Evolutionary conservation across 1,284 basidiomycete genomes (phyloP), one percentile per base, ranked within the genome.

Genomic region (Sanghuangporus weigelae): DNA sequence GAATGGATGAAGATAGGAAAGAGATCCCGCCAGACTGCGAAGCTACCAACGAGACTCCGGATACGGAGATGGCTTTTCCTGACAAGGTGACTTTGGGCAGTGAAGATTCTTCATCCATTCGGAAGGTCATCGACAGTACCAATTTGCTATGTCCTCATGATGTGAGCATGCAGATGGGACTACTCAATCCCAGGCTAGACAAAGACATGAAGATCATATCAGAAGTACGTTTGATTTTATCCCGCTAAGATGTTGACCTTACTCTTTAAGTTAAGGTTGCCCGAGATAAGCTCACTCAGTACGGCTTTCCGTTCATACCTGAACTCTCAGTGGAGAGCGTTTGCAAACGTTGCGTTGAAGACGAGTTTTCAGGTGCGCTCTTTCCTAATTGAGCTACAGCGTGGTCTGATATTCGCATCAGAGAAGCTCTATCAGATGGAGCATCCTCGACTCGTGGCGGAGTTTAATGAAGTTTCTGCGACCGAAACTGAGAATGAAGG

Each of bases 351-450:
- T 93, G 91, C 71, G 82, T 89, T 4, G 71, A 76, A 51, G 73
- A 73, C 16, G 75, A 77, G n/a, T 90, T 90, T 73, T 72, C 71
- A 67, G 90, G 91, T 87, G 69, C 60, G 73, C 68, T n/a, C 36
- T 50, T n/a, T 21, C 16, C 26, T 38, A 39, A 19, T 7, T 51
- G 39, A 8, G 49, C 49, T 60, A 53, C 44, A 63, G 10, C 54
- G 39, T 48, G 36, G 19, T 40, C 40, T 62, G 31, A 62, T 31
- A n/a, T 44, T 53, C 5, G 40, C 49, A 19, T 46, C 66, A 93
- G 91, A 90, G 69, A 81, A 80, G 64, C 72, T 87, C 26, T 93
- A 93, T 73, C 79, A 81, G 64, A 75, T 81, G 10, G 78, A 86
- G 67, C 91, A 93, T 73, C 84, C 86, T 36, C 78, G 75, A 60